phyloP scores from a whole-genome alignment of 192 early-diverging fungal genomes.

The Dissophora ornata region DNA sequence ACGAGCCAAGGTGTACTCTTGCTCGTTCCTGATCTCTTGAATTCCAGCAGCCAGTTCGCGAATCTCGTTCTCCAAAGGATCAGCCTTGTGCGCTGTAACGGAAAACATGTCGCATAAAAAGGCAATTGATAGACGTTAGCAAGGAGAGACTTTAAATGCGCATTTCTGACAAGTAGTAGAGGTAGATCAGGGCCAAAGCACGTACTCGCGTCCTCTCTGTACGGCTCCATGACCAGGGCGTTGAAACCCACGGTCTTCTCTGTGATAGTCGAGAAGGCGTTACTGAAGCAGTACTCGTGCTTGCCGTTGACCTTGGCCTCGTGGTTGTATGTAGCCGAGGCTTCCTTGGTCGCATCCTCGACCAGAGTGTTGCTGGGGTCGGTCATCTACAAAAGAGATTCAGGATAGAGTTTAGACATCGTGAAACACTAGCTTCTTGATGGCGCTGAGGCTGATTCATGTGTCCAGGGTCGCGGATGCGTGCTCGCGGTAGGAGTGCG shows the following conservation, averaged over 20 bases:
- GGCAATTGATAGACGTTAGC: too few species aligned
- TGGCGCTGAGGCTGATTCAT: background rate
- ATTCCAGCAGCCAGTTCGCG: conserved; percentile 70
- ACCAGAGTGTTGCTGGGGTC: conserved; percentile 57
- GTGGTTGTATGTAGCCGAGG: conserved; percentile 56
- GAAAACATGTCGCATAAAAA: too few species aligned
- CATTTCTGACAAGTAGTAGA: too few species aligned
- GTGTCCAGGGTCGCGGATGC: too few species aligned
- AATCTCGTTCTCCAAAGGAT: conserved; percentile 74
- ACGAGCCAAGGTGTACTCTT: conserved; percentile 73
- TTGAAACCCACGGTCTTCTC: conserved; percentile 74
- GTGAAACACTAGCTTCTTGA: background rate
- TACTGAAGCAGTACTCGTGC: conserved; percentile 84
- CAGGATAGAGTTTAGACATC: background rate
- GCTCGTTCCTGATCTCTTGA: conserved; percentile 74
- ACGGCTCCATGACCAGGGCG: conserved; percentile 58
- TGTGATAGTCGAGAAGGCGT: conserved; percentile 69
- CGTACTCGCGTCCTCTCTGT: conserved; percentile 51
- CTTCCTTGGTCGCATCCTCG: conserved; percentile 40
- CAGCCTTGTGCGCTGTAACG: conserved; percentile 55
- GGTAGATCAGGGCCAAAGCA: background rate
- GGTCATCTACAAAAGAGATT: conserved; percentile 46
- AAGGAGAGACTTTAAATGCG: too few species aligned
- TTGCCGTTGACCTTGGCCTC: conserved; percentile 64
- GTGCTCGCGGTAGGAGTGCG: too few species aligned